Percentiles rank a stretch among this genome's conserved stretches.
Conservation (phyloP, 768 basidiomycete species). For the Calocybe cyanea region DNA sequence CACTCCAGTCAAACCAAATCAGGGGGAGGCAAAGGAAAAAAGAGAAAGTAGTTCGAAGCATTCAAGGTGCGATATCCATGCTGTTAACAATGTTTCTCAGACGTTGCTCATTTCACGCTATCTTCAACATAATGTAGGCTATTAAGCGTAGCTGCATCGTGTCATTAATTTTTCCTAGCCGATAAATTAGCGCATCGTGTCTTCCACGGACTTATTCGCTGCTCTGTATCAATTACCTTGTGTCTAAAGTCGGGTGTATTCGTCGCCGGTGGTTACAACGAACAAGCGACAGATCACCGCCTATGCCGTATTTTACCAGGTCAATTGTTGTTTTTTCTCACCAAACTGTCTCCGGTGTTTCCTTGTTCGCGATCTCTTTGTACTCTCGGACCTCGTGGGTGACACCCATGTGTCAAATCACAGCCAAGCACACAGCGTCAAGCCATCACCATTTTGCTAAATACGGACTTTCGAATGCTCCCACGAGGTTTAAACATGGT, state of each 20-base stretch:
- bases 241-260: not conserved
- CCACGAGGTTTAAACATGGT: conserved; percentile 1
- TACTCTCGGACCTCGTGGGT: conserved; percentile 10
- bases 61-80: conserved; percentile 1
- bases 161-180: conserved; percentile 6
- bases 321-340: not conserved
- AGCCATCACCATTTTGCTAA: not conserved
- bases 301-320: not conserved
- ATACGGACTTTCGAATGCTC: not conserved
- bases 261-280: no score
- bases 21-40: conserved; percentile 58
- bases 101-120: conserved; percentile 5
- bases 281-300: no score
- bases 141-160: conserved; percentile 3
- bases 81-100: not conserved
- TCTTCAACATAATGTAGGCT: conserved; percentile 6
- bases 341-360: no score
- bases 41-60: conserved; percentile 49
- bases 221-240: not conserved
- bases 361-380: no score
- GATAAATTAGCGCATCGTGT: conserved; percentile 10
- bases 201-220: conserved; percentile 1
- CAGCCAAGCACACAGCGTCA: not conserved
- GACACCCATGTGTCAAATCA: conserved; percentile 5
- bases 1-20: conserved; percentile 32